Conservation (phyloP, 768 basidiomycete genomes). For the Udeniomyces megalosporus region DNA sequence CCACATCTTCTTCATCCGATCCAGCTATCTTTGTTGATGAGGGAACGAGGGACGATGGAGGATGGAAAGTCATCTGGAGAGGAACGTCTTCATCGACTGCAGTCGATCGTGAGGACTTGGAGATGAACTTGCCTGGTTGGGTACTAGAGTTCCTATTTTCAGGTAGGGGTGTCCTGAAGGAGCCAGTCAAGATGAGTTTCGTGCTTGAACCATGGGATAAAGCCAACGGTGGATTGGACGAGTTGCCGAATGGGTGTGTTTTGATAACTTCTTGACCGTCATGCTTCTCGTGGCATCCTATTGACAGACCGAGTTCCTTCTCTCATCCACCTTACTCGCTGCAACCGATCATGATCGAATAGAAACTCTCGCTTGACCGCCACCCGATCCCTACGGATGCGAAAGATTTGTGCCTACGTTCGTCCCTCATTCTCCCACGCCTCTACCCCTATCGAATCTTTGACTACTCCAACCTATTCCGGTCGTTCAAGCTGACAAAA, state of each 20-base stretch:
- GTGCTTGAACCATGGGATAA: slow-evolving; percentile 67
- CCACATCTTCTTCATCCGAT: slow-evolving; percentile 24
- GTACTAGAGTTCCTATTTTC: slow-evolving; percentile 67
- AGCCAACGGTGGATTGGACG: slow-evolving; percentile 49
- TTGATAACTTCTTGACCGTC: background rate
- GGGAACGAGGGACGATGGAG: slow-evolving; percentile 42
- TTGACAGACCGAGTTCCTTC: too few relatives aligned
- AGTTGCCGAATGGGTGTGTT: slow-evolving; percentile 69
- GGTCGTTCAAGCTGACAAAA: too few relatives aligned
- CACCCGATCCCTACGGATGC: slow-evolving; percentile 63
- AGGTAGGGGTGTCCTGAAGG: slow-evolving; percentile 37
- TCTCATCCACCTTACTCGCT: too few relatives aligned
- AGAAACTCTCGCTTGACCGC: slow-evolving; percentile 67
- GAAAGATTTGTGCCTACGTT: slow-evolving; percentile 71
- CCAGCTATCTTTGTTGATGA: slow-evolving; percentile 64
- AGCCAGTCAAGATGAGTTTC: slow-evolving; percentile 67
- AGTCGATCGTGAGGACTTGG: slow-evolving; percentile 42
- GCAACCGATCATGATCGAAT: too few relatives aligned
- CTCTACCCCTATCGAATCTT: background rate
- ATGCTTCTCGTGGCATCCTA: background rate
- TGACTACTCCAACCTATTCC: background rate
- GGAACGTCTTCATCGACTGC: slow-evolving; percentile 47
- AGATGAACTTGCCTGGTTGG: slow-evolving; percentile 73
- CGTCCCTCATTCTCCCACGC: slow-evolving; percentile 23
- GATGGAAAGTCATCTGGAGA: slow-evolving; percentile 60